phyloP scores from a whole-genome alignment of 371 early-diverging fungal genomes.

The Rhizopus microsporus region DNA sequence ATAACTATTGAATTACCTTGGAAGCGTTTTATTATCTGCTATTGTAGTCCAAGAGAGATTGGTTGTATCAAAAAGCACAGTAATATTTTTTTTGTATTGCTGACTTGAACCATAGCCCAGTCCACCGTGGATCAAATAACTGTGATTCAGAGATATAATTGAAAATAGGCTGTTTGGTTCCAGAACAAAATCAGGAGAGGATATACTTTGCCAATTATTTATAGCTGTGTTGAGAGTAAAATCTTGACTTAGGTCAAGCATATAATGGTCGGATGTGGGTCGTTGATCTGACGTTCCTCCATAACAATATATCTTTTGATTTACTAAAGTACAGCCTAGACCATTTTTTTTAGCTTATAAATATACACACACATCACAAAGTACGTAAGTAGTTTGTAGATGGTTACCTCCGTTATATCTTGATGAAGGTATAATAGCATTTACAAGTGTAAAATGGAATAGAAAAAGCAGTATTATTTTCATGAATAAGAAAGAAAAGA shows the following conservation, averaged over 20 bases:
- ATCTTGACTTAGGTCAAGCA: conserved; percentile 15
- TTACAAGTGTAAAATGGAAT: conserved; percentile 1
- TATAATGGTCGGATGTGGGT: conserved; percentile 20
- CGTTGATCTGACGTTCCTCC: conserved; percentile 19
- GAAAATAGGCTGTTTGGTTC: conserved; percentile 21
- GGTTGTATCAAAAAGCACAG: conserved; percentile 9
- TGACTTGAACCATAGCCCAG: conserved; percentile 17
- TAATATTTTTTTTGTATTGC: conserved; percentile 15
- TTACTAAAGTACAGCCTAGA: conserved; percentile 15
- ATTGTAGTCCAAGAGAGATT: conserved; percentile 16
- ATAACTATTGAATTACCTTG: conserved; percentile 11
- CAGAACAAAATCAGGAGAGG: conserved; percentile 2
- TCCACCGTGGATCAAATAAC: conserved; percentile 23
- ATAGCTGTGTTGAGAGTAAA: conserved; percentile 7
- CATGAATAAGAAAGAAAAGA: neutral
- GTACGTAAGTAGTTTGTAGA: neutral
- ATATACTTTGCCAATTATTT: conserved; percentile 10
- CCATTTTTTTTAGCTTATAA: neutral
- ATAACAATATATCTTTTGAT: conserved; percentile 15
- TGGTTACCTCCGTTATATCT: conserved; percentile 21
- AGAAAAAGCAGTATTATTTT: conserved; percentile 2
- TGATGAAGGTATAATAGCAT: conserved; percentile 14
- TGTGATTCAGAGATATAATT: conserved; percentile 16
- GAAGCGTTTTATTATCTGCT: conserved; percentile 8
- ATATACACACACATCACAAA: neutral